Conservation (phyloP, 164 flowering plant genomes). For the Houttuynia cordata region DNA sequence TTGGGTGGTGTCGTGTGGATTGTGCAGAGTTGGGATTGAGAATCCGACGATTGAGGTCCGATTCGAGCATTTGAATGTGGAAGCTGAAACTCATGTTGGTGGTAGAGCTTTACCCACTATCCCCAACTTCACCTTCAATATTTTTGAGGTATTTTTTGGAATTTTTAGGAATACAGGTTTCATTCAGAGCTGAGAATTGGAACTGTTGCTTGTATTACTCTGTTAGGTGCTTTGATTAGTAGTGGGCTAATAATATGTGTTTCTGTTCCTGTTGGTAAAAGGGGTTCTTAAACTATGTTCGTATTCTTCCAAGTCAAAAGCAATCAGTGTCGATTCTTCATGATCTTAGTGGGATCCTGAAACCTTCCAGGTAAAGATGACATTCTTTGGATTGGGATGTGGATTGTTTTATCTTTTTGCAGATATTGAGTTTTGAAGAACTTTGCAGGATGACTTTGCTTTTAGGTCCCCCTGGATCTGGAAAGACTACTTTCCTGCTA, state of each 20-base stretch:
- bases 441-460: conserved; percentile 27
- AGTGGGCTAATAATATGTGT: neutral
- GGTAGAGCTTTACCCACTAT: conserved; percentile 50
- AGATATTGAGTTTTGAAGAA: neutral
- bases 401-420: neutral
- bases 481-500: conserved; percentile 21
- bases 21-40: conserved; percentile 31
- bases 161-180: no score
- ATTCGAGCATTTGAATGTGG: conserved; percentile 28
- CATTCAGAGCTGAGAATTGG: no score
- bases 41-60: conserved; percentile 30
- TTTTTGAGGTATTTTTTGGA: conserved; percentile 24
- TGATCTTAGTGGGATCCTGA: conserved; percentile 56
- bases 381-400: neutral
- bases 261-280: conserved; percentile 12
- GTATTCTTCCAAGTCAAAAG: conserved; percentile 44
- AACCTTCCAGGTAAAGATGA: conserved; percentile 31
- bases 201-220: neutral
- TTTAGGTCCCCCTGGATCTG: conserved; percentile 27
- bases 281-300: conserved; percentile 40
- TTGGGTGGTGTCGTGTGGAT: no score
- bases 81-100: conserved; percentile 41
- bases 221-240: no score
- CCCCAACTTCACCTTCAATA: conserved; percentile 25
- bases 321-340: conserved; percentile 32